Conservation (phyloP, 1,284 basidiomycete genomes). For the Austropuccinia psidii region DNA sequence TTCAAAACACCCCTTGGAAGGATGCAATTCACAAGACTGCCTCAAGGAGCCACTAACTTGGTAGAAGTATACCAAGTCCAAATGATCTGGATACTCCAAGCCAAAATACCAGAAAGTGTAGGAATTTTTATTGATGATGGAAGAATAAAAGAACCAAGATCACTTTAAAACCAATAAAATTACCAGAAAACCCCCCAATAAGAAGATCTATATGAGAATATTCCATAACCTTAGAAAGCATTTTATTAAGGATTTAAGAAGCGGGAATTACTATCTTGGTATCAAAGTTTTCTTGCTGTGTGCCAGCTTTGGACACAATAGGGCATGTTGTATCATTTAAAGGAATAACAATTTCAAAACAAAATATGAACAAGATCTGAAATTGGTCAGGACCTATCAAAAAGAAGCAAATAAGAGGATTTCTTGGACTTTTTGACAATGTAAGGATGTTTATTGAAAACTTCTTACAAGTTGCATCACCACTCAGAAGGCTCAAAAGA, state of each 20-base stretch:
- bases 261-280: background rate
- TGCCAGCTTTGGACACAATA: too few species aligned
- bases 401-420: too few species aligned
- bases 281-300: too few species aligned
- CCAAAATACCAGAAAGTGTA: background rate
- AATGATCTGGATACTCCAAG: conserved; percentile 13
- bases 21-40: conserved; percentile 1
- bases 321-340: too few species aligned
- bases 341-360: too few species aligned
- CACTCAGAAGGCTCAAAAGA: too few species aligned
- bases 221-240: conserved; percentile 2
- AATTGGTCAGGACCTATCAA: too few species aligned
- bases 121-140: conserved; percentile 31
- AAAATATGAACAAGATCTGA: too few species aligned
- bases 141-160: conserved; percentile 1
- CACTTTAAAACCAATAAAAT: background rate
- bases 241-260: too few species aligned
- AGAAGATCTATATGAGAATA: conserved; percentile 15
- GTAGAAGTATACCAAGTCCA: conserved; percentile 11
- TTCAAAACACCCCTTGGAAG: conserved; percentile 12
- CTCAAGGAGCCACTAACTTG: conserved; percentile 6
- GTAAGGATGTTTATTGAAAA: too few species aligned
- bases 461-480: too few species aligned
- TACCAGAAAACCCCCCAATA: background rate
- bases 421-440: too few species aligned